Evolutionary conservation across 2,329 filamentous ascomycete genomes (phyloP).

Genomic region (Trichoderma aggressivum): DNA sequence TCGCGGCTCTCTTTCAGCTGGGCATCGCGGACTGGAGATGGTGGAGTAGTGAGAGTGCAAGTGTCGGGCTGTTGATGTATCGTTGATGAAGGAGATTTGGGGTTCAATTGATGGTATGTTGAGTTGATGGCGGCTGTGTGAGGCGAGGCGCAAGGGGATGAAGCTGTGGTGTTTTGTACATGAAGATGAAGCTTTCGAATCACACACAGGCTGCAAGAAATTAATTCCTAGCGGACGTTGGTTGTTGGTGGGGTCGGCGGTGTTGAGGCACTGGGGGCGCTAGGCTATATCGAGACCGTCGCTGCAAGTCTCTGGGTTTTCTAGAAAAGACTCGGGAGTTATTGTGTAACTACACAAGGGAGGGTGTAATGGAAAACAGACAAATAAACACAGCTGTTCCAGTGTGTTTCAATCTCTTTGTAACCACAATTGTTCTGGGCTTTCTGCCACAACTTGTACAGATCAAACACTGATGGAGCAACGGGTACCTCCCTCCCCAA

Average conservation of each 20-base stretch:
- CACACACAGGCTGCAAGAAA: conserved; percentile 1
- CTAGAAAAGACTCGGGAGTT: background rate
- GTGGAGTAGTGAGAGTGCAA: background rate
- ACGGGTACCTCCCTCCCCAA: background rate
- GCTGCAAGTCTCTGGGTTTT: background rate
- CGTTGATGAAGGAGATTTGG: background rate
- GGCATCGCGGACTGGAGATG: background rate
- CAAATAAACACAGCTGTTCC: background rate
- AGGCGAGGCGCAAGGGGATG: background rate
- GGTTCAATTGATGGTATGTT: background rate
- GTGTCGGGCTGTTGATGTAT: background rate
- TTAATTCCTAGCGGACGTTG: background rate
- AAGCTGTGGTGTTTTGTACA: background rate
- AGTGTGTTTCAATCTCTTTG: background rate
- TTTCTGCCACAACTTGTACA: background rate
- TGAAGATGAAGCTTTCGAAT: background rate
- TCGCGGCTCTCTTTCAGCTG: background rate
- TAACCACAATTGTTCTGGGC: background rate
- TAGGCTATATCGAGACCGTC: background rate
- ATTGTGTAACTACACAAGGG: background rate
- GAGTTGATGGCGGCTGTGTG: background rate
- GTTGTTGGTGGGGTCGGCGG: background rate
- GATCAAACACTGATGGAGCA: background rate
- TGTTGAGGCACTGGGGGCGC: background rate
- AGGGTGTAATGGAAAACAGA: background rate